Evolutionary conservation across 2,329 filamentous ascomycete genomes (phyloP), one percentile per base, ranked within the genome.

Genomic region (Coleophoma cylindrospora): DNA sequence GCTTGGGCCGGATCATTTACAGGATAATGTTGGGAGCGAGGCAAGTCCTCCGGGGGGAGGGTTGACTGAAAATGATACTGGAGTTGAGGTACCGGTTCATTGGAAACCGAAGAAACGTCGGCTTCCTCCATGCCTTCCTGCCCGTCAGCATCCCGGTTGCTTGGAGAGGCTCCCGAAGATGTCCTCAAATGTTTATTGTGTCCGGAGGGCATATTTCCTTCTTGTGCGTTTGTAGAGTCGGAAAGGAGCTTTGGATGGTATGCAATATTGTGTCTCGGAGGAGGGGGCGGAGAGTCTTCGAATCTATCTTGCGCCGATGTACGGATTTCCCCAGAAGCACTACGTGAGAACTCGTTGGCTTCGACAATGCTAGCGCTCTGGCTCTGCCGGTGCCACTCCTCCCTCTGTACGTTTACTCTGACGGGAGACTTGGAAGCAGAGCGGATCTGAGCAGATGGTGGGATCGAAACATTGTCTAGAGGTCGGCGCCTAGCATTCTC

Each of bases 11-110:
- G 49, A 47, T 65, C 56, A 32, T 48, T 54, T 21, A 46, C 41
- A 7, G 47, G 32, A 19, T 44, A 44, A 12, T 13, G 22, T 33
- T 44, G 41, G 34, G 52, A 48, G n/a, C 48, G 45, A 14, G 47
- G 51, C 40, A 36, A 46, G 71, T 70, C 44, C 63, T 62, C 36
- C 70, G 74, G 51, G 65, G 66, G 34, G 70, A 67, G n/a, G 68
- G 68, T 58, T 68, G 77, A 46, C 68, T 68, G 50, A 72, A 68
- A 81, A 57, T 84, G 79, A 57, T 86, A 84, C 60, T 84, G 80
- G 49, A 84, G 74, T 54, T 75, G 76, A 11, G 80, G 77, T 9
- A 84, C 76, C 44, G 57, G 51, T 33, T 55, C 40, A 45, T 47
- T 36, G 49, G 36, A 19, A 34, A 19, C 27, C 56, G 53, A 27